Evolutionary conservation across 164 flowering plant species (phyloP).

Genomic region (Stephania yunnanensis): DNA sequence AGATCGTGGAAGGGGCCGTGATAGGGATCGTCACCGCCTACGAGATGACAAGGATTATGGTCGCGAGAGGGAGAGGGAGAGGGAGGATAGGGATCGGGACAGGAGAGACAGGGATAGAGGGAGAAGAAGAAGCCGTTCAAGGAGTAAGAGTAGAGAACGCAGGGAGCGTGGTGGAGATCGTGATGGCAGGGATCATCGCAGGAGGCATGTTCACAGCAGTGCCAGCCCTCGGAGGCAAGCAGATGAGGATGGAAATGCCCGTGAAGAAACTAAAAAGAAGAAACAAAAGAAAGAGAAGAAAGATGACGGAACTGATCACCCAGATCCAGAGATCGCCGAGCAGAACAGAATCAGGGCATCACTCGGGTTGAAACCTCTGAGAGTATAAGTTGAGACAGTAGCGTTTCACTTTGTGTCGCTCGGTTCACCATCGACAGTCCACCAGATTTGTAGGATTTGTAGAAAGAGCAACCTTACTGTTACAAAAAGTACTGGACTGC

Average conservation of each 20-base stretch:
- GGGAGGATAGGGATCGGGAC: conserved; percentile 56
- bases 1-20: conserved; percentile 45
- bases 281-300: conserved; percentile 56
- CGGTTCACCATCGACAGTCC: neutral
- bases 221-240: conserved; percentile 58
- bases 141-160: conserved; percentile 63
- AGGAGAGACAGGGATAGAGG: conserved; percentile 78
- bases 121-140: conserved; percentile 61
- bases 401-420: neutral
- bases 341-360: conserved; percentile 70
- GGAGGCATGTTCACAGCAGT: conserved; percentile 63
- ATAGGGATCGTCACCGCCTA: conserved; percentile 50
- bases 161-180: conserved; percentile 45
- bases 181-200: conserved; percentile 52
- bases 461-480: neutral
- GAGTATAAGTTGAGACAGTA: neutral
- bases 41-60: conserved; percentile 76
- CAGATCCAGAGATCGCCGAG: conserved; percentile 96
- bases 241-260: conserved; percentile 31
- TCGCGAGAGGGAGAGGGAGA: conserved; percentile 53
- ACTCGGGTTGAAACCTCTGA: conserved; percentile 77
- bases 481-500: neutral
- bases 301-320: conserved; percentile 91
- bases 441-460: neutral
- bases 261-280: conserved; percentile 63